phyloP scores from a whole-genome alignment of 1,284 basidiomycete species.

The Apiotrichum sp. region DNA sequence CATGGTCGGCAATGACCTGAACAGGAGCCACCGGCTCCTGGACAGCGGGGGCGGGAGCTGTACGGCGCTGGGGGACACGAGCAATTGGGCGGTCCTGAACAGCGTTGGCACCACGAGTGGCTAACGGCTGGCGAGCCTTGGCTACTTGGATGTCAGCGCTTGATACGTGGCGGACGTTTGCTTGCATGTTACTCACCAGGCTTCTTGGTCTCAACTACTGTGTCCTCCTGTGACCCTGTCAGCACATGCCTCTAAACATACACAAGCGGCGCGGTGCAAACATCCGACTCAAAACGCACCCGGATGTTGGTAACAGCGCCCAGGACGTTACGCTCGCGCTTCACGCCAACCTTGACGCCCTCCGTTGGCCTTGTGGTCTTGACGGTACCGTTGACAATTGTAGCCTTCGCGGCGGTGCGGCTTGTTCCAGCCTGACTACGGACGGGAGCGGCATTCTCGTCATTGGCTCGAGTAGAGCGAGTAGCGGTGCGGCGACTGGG shows the following conservation, averaged over 20 bases:
- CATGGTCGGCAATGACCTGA: conserved; percentile 10
- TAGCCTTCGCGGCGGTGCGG: conserved; percentile 23
- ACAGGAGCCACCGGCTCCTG: conserved; percentile 3
- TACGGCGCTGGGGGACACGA: conserved; percentile 30
- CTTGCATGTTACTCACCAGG: conserved; percentile 24
- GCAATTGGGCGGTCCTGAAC: conserved; percentile 34
- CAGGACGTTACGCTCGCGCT: conserved; percentile 39
- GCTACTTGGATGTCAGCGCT: conserved; percentile 11
- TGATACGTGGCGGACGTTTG: too few relatives aligned
- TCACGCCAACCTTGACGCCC: conserved; percentile 34
- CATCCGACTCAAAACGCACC: too few relatives aligned
- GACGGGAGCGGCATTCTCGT: conserved; percentile 41
- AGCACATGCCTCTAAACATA: not conserved
- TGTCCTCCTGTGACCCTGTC: conserved; percentile 19
- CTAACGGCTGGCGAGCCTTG: conserved; percentile 35
- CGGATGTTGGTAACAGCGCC: conserved; percentile 35
- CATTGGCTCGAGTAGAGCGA: conserved; percentile 26
- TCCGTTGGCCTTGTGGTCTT: conserved; percentile 2
- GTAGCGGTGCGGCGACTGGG: conserved; percentile 24
- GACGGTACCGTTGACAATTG: conserved; percentile 1
- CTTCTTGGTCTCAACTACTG: conserved; percentile 29
- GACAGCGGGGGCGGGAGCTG: conserved; percentile 14
- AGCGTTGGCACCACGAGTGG: conserved; percentile 21
- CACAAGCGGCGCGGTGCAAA: too few relatives aligned
- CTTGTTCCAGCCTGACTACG: conserved; percentile 9